These are phyloP conservation scores for Quercus cerris DNA, from an alignment of 306 rosid species.

Conservation along the genomic window DNA sequence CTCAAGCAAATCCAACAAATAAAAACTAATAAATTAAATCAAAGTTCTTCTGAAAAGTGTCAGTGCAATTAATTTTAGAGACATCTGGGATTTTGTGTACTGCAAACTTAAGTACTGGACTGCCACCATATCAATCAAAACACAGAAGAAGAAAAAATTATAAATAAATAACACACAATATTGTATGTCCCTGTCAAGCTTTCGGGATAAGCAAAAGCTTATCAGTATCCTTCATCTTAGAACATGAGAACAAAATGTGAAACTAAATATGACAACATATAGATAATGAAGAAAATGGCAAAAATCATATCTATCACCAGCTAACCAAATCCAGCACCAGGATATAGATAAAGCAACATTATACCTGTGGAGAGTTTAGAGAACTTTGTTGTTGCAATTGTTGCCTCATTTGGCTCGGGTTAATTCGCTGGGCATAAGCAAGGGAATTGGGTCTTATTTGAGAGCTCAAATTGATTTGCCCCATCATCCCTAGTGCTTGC, in stretches of 20 bases:
- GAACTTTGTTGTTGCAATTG: conserved; percentile 72
- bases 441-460: conserved; percentile 69
- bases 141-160: too few relatives aligned
- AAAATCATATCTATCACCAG: conserved; percentile 2
- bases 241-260: neutral
- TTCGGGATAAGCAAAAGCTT: too few relatives aligned
- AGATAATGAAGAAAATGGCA: neutral
- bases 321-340: conserved; percentile 14
- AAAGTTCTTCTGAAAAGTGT: neutral
- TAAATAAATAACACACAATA: too few relatives aligned
- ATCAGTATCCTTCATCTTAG: neutral
- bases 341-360: conserved; percentile 16
- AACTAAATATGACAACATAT: neutral
- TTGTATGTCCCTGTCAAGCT: too few relatives aligned
- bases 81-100: neutral
- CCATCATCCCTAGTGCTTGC: conserved; percentile 89
- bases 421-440: conserved; percentile 67
- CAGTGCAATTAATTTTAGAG: neutral
- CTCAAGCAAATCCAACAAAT: too few relatives aligned
- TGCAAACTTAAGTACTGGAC: neutral
- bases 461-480: conserved; percentile 50
- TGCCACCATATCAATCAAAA: neutral
- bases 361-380: conserved; percentile 69
- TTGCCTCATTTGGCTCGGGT: conserved; percentile 74
- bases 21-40: neutral